Base-by-base conservation (phyloP, 1,139 yeast species). In the Nakaseomyces delphensis region DNA sequence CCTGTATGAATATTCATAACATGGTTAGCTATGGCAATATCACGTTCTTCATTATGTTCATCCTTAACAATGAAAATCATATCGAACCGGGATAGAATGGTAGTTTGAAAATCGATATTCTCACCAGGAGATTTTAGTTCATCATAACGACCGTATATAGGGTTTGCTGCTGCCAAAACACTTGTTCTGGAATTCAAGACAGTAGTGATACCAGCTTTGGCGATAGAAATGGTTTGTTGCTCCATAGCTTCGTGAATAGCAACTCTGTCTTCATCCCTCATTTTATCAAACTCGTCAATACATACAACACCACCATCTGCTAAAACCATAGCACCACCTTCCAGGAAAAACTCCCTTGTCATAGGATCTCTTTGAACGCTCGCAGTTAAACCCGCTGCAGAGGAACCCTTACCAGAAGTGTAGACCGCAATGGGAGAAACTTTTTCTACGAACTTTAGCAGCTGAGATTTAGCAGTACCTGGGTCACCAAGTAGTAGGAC, bases 171-270 rank as follows among this genome's bases (percentile, higher is more conserved):
- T 0, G 98, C 98, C 41, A 93, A 70, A 1, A 93, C 98, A 32
- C 95, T 81, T 0, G 98, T 91, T 67, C 99, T 75, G 2, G 98
- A 89, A 63, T 91, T 91, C 52, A 91, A 73, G 45, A 91, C 87
- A 0, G 99, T 93, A 3, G 97, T 91, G 54, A 91, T 91, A 63
- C 99, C 99, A 8, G 99, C 99, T 63, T 91, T 91, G 38, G 98
- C 98, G 62, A 91, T 87, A n/a, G 97, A 89, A 52, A 91, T 91
- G 0, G 98, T 91, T 66, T 91, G 99, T 66, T 91, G 99, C 69
- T 91, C 99, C 99, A 91, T 91, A 7, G 98, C 98, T 71, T 91
- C 99, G 64, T 91, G 99, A 55, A 91, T 93, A 0, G 98, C 98
- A 30, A 91, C 98, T 63, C 99, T 76, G 65, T 93, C 98, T 63